Conservation (phyloP, 495 filamentous ascomycete species). For the Aeminium ludgeri region DNA sequence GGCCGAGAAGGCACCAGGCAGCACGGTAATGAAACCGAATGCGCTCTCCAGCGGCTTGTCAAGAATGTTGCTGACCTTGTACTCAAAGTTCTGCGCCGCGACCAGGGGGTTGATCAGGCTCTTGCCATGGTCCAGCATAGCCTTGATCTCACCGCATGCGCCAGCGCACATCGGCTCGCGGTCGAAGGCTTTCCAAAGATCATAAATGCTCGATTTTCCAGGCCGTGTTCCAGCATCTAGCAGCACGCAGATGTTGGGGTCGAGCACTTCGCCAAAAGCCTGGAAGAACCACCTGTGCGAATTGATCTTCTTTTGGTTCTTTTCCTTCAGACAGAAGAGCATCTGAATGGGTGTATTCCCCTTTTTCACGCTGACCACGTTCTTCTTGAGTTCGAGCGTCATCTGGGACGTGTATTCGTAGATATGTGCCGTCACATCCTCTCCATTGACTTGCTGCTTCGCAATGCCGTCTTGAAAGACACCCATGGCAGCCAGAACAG, state of each 20-base stretch:
- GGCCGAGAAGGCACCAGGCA: conserved; percentile 95
- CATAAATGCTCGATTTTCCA: conserved; percentile 83
- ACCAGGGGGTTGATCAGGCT: conserved; percentile 87
- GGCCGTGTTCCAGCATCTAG: conserved; percentile 94
- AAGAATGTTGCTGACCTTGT: conserved; percentile 99
- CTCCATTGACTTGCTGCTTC: conserved; percentile 92
- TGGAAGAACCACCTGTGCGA: conserved; percentile 99
- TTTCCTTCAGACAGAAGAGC: conserved; percentile 97
- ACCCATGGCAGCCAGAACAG: conserved; percentile 81
- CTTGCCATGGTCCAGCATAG: conserved; percentile 79
- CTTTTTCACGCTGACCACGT: conserved; percentile 63
- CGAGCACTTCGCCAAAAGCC: conserved; percentile 79
- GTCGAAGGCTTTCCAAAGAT: conserved; percentile 97
- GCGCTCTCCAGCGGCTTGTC: conserved; percentile 96
- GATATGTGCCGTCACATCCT: conserved; percentile 95
- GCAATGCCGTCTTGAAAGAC: conserved; percentile 97
- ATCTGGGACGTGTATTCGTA: conserved; percentile 99
- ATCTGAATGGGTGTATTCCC: conserved; percentile 77
- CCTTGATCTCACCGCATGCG: conserved; percentile 98
- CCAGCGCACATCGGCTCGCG: conserved; percentile 93
- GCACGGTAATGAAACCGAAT: conserved; percentile 93
- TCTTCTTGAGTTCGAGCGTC: conserved; percentile 70
- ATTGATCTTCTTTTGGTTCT: conserved; percentile 99
- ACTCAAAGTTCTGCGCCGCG: conserved; percentile 97
- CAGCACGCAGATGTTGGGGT: conserved; percentile 92